phyloP scores from a whole-genome alignment of 1,284 basidiomycete genomes.

The Porodaedalea pini region DNA sequence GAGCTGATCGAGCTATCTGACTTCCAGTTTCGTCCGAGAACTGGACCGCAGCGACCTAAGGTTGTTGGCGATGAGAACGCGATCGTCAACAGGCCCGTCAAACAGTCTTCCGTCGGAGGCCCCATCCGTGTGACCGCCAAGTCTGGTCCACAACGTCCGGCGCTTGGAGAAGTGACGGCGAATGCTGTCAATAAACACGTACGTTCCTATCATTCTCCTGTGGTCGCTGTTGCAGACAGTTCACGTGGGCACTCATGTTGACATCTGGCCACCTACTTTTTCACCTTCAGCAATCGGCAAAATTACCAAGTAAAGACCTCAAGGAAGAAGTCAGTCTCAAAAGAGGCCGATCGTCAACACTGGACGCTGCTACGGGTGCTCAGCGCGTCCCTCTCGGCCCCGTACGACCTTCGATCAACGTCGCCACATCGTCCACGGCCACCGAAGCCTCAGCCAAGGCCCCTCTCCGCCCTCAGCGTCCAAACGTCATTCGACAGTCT shows the following conservation, averaged over 20 bases:
- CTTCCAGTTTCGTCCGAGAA: constrained; percentile 37
- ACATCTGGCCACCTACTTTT: neutral
- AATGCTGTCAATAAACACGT: constrained; percentile 73
- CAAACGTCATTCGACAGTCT: constrained; percentile 40
- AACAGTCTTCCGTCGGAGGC: constrained; percentile 49
- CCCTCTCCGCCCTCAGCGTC: constrained; percentile 32
- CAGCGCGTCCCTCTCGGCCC: constrained; percentile 68
- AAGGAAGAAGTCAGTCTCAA: constrained; percentile 52
- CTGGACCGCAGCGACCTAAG: constrained; percentile 51
- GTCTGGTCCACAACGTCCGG: constrained; percentile 47
- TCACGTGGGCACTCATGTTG: constrained; percentile 1
- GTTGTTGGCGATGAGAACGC: constrained; percentile 62
- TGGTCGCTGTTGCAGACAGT: neutral
- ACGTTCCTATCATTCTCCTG: constrained; percentile 28
- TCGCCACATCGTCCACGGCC: constrained; percentile 29
- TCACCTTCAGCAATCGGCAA: constrained; percentile 23
- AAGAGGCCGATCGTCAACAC: constrained; percentile 56
- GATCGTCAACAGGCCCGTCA: constrained; percentile 50
- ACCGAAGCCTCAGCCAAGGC: constrained; percentile 25
- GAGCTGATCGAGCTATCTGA: neutral
- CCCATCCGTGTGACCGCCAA: constrained; percentile 39
- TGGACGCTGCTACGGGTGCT: constrained; percentile 51
- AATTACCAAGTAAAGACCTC: constrained; percentile 24
- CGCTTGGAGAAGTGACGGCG: constrained; percentile 68
- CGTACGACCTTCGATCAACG: constrained; percentile 41